Percentiles rank a stretch among this genome's conserved stretches.
Conservation (phyloP, 768 basidiomycete genomes). For the Lactarius deliciosus region DNA sequence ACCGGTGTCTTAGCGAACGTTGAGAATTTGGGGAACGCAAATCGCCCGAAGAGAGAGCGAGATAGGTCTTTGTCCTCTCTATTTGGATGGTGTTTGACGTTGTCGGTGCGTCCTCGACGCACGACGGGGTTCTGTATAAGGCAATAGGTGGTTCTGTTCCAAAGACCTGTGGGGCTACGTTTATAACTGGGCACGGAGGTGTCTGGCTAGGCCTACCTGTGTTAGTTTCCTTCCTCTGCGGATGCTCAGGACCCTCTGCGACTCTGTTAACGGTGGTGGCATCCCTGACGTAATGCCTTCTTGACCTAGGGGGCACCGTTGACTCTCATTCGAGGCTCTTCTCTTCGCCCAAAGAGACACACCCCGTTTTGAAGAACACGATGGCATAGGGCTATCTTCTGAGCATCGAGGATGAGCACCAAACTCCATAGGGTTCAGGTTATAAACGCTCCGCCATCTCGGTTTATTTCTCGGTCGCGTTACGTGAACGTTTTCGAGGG, state of each 20-base stretch:
- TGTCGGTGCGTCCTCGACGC: conserved; percentile 22
- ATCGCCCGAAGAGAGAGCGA: conserved; percentile 22
- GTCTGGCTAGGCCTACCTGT: conserved; percentile 40
- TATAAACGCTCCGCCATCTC: conserved; percentile 16
- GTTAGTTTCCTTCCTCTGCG: conserved; percentile 51
- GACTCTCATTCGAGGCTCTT: conserved; percentile 11
- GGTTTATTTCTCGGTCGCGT: conserved; percentile 12
- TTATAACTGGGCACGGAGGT: neutral
- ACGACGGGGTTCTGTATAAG: conserved; percentile 40
- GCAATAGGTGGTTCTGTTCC: conserved; percentile 49
- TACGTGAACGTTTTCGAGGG: neutral
- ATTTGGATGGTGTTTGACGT: conserved; percentile 19
- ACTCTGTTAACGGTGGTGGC: conserved; percentile 32
- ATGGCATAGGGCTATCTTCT: neutral
- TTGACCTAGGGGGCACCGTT: neutral
- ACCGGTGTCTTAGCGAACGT: conserved; percentile 5
- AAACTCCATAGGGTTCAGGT: neutral
- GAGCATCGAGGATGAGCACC: neutral
- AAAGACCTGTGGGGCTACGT: conserved; percentile 41
- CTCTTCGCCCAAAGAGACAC: conserved; percentile 36
- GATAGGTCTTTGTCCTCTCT: conserved; percentile 32
- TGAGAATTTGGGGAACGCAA: neutral
- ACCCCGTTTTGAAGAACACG: conserved; percentile 33
- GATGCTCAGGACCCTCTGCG: conserved; percentile 43
- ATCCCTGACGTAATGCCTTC: conserved; percentile 10